Conservation (phyloP, 176 grass and related monocot genomes). For the Cocos nucifera region DNA sequence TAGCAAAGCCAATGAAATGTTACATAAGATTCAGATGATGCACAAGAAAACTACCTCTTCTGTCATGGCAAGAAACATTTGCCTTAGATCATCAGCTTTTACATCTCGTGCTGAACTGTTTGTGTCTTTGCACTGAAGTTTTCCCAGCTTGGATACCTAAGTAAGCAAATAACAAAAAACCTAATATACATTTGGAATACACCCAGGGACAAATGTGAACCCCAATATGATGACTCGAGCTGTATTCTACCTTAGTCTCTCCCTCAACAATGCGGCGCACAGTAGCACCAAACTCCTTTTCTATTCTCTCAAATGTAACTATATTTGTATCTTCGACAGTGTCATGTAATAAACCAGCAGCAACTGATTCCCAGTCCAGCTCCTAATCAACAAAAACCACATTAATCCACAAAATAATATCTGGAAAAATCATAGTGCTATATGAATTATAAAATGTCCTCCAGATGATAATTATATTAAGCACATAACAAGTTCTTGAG, state of each 20-base stretch:
- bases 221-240: slow-evolving; percentile 5
- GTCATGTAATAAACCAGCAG: slow-evolving; percentile 95
- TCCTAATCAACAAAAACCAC: slow-evolving; percentile 51
- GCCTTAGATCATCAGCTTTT: slow-evolving; percentile 93
- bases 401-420: not conserved
- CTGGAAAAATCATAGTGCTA: too few relatives aligned
- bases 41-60: slow-evolving; percentile 54
- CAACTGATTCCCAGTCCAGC: slow-evolving; percentile 97
- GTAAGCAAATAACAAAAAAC: slow-evolving; percentile 1
- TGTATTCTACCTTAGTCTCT: slow-evolving; percentile 76
- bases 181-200: not conserved
- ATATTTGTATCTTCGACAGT: slow-evolving; percentile 96
- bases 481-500: slow-evolving; percentile 13
- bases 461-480: slow-evolving; percentile 9
- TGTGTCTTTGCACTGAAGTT: slow-evolving; percentile 71
- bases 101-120: slow-evolving; percentile 84
- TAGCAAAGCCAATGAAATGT: too few relatives aligned
- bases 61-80: slow-evolving; percentile 99
- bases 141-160: slow-evolving; percentile 96
- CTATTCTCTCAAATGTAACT: slow-evolving; percentile 95
- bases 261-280: slow-evolving; percentile 95
- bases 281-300: slow-evolving; percentile 76
- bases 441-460: too few relatives aligned
- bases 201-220: not conserved
- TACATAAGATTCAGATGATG: slow-evolving; percentile 1